Conservation (phyloP, 306 rosid genomes). For the Astragalus membranaceus region DNA sequence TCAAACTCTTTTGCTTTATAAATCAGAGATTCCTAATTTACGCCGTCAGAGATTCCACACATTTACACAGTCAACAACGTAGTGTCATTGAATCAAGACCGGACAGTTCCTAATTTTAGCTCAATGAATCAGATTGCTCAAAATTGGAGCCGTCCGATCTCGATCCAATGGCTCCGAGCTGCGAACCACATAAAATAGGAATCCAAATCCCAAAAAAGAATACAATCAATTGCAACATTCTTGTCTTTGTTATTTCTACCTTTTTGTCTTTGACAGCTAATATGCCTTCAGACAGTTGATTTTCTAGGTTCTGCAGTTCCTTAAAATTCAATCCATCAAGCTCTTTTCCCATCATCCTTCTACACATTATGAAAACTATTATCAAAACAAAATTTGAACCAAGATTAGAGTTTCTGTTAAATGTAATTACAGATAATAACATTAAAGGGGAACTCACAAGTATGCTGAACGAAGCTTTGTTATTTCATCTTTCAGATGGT, state of each 20-base stretch:
- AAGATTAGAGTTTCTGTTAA: neutral
- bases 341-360: conserved; percentile 62
- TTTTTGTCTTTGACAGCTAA: conserved; percentile 51
- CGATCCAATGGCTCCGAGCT: too few species aligned
- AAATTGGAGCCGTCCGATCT: too few species aligned
- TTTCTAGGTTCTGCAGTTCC: conserved; percentile 53
- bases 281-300: conserved; percentile 49
- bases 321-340: conserved; percentile 54
- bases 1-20: neutral
- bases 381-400: neutral
- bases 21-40: neutral
- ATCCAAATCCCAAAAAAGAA: neutral
- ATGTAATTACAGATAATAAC: neutral
- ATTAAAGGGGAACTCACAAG: conserved; percentile 35
- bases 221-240: neutral
- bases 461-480: conserved; percentile 37
- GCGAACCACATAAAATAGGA: too few species aligned
- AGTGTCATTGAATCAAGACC: too few species aligned
- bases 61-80: too few species aligned
- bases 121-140: too few species aligned
- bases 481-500: conserved; percentile 33
- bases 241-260: conserved; percentile 26
- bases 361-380: conserved; percentile 10
- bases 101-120: too few species aligned
- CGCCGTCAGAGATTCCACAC: too few species aligned